phyloP scores from a whole-genome alignment of 169 alveolate species.

The Eimeria maxima region DNA sequence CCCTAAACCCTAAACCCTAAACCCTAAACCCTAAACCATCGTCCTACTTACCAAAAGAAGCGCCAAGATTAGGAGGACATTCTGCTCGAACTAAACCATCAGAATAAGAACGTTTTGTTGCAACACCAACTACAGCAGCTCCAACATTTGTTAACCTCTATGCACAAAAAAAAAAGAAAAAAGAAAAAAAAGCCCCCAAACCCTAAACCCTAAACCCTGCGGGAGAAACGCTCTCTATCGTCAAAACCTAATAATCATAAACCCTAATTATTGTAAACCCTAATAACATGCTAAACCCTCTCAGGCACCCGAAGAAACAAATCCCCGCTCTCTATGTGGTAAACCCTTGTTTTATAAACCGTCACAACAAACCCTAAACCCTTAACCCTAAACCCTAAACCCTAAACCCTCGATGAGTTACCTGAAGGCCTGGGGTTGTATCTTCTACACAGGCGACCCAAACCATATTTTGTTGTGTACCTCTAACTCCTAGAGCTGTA shows the following conservation, averaged over 20 bases:
- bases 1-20: constrained; percentile 31
- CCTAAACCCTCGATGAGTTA: background rate
- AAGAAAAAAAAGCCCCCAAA: no score
- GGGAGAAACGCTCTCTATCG: background rate
- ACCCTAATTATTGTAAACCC: background rate
- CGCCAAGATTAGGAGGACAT: background rate
- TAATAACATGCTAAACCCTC: background rate
- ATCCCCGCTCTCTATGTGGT: no score
- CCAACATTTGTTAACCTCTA: background rate
- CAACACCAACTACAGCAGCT: background rate
- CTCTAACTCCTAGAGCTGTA: background rate
- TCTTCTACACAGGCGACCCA: constrained; percentile 34
- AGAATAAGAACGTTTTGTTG: background rate
- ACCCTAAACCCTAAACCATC: constrained; percentile 48
- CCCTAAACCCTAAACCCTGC: constrained; percentile 13
- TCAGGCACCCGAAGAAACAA: background rate
- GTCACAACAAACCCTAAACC: background rate
- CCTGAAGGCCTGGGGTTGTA: constrained; percentile 53
- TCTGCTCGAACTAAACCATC: background rate
- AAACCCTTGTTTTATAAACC: background rate
- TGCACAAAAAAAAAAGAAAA: background rate
- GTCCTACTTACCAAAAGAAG: background rate
- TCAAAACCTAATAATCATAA: no score
- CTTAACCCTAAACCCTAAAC: constrained; percentile 35
- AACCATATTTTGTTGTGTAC: constrained; percentile 19